A percentile compares a stretch with the other conserved stretches of the same genome.
phyloP scores from a whole-genome alignment of 306 rosid species.

The Canavalia ensiformis region DNA sequence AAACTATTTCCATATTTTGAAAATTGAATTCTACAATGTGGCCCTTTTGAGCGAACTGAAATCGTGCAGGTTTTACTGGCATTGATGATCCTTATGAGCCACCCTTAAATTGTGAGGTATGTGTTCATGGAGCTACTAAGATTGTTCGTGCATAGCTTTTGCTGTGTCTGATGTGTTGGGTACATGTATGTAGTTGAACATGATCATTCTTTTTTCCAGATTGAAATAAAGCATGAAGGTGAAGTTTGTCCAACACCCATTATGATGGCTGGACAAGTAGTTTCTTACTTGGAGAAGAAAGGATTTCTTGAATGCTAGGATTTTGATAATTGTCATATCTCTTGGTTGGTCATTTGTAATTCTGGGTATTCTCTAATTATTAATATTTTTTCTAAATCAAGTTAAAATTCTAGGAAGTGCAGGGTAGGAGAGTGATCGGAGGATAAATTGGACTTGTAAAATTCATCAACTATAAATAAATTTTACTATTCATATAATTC shows the following conservation, averaged over 20 bases:
- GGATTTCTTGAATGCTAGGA: constrained; percentile 68
- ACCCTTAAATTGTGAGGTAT: constrained; percentile 86
- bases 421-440: constrained; percentile 30
- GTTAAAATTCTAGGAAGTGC: constrained; percentile 38
- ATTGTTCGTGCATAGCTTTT: background rate
- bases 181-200: constrained; percentile 37
- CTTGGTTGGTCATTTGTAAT: constrained; percentile 8
- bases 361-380: constrained; percentile 19
- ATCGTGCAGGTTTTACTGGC: constrained; percentile 81
- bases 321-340: constrained; percentile 9
- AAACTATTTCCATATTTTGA: constrained; percentile 33
- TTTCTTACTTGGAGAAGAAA: constrained; percentile 72
- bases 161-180: background rate
- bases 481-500: background rate
- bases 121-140: constrained; percentile 33
- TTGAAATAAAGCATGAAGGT: constrained; percentile 61
- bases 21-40: constrained; percentile 1
- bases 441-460: constrained; percentile 31
- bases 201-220: constrained; percentile 55
- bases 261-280: constrained; percentile 71
- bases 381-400: constrained; percentile 36
- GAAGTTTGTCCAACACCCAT: constrained; percentile 71
- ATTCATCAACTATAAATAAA: constrained; percentile 7
- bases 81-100: constrained; percentile 89
- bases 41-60: constrained; percentile 1